A percentile compares a stretch with the other conserved stretches of the same genome.
These are phyloP conservation scores for Fomitopsis palustris DNA, from an alignment of 1,284 basidiomycete species.

Conservation along the genomic window DNA sequence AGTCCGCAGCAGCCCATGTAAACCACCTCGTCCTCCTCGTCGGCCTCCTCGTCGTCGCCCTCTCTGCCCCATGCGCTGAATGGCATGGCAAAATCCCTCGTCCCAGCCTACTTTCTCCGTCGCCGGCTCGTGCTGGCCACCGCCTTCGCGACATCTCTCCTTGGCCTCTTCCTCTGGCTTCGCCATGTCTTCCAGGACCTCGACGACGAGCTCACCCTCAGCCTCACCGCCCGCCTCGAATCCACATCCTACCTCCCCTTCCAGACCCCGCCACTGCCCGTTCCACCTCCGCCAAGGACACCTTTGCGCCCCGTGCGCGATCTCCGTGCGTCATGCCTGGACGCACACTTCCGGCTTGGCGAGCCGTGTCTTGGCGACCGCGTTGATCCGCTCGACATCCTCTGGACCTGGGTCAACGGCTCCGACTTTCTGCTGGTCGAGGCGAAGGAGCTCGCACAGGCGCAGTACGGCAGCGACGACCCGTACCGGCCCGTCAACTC, in stretches of 20 bases:
- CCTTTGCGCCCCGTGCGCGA: conserved; percentile 19
- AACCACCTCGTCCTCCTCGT: neutral
- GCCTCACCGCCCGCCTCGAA: conserved; percentile 2
- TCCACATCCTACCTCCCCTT: conserved; percentile 9
- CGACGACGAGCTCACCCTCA: conserved; percentile 5
- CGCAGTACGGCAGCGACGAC: conserved; percentile 13
- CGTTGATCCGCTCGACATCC: conserved; percentile 19
- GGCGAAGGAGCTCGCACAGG: conserved; percentile 17
- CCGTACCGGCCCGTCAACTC: conserved; percentile 22
- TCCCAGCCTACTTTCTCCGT: conserved; percentile 6
- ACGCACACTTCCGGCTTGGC: conserved; percentile 21
- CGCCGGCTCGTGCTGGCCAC: conserved; percentile 20
- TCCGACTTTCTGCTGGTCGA: conserved; percentile 22
- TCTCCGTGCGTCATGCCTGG: conserved; percentile 21
- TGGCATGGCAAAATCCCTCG: neutral
- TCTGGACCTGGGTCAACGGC: conserved; percentile 31
- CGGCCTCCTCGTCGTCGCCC: neutral
- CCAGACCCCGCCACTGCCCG: neutral
- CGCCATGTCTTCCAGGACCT: conserved; percentile 11
- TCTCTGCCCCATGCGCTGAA: neutral
- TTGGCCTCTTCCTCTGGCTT: conserved; percentile 19
- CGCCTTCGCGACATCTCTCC: conserved; percentile 15
- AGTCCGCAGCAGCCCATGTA: neutral
- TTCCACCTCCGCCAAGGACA: neutral
- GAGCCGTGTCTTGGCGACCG: conserved; percentile 19